Conservation (phyloP, 495 filamentous ascomycete species). For the Neurospora sp. region DNA sequence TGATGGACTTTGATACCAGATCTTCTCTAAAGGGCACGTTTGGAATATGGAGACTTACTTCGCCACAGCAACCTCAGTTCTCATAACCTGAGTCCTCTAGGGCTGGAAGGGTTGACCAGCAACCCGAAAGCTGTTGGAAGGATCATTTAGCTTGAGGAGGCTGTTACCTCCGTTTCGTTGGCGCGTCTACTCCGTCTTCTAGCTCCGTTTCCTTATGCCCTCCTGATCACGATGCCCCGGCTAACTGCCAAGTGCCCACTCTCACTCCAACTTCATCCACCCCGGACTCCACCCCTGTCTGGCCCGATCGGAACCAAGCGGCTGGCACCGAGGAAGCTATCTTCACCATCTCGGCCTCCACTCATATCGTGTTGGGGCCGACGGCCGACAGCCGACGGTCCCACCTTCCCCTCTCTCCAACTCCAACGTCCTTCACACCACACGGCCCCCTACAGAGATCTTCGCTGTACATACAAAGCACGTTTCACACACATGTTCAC, state of each 20-base stretch:
- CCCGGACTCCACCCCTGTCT: constrained; percentile 8
- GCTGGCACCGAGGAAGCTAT: constrained; percentile 2
- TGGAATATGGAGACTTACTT: too few species aligned
- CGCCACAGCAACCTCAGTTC: too few species aligned
- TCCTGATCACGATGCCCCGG: not conserved
- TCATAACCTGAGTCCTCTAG: too few species aligned
- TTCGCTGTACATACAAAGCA: not conserved
- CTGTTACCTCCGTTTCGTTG: not conserved
- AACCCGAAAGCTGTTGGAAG: not conserved
- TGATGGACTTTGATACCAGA: too few species aligned
- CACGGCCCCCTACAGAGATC: not conserved
- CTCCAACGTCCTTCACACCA: not conserved
- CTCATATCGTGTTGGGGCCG: constrained; percentile 12
- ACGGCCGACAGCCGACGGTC: constrained; percentile 24
- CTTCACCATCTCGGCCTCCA: not conserved
- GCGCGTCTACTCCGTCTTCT: not conserved
- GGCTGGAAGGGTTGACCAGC: not conserved
- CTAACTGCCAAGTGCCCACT: not conserved
- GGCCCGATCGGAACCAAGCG: constrained; percentile 12
- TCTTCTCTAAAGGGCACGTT: too few species aligned
- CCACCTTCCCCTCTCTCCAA: constrained; percentile 14
- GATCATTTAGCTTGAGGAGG: not conserved
- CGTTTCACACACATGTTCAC: not conserved
- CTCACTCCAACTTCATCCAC: not conserved
- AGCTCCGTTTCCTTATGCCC: not conserved